Percentiles rank a stretch among this genome's conserved stretches.
These are phyloP conservation scores for Thelonectria blattea DNA, from an alignment of 2,329 filamentous ascomycete genomes.

Conservation along the genomic window DNA sequence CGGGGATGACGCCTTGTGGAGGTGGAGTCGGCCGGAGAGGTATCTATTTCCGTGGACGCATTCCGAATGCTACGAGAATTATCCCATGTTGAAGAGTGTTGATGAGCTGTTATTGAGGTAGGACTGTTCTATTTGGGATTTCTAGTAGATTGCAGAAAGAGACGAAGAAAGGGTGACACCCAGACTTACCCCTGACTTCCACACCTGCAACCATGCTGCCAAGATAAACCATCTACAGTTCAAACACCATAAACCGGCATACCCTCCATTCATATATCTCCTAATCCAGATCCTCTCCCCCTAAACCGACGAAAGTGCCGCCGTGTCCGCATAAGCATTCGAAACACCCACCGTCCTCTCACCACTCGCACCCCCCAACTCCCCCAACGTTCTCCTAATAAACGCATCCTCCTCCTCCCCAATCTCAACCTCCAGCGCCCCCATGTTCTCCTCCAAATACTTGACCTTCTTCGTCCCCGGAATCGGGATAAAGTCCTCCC, in stretches of 20 bases:
- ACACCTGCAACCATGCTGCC: too few relatives aligned
- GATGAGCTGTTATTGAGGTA: not conserved
- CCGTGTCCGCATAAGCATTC: slow-evolving; percentile 9
- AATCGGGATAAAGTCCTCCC: slow-evolving; percentile 63
- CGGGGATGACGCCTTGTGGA: slow-evolving; percentile 6
- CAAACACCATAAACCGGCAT: too few relatives aligned
- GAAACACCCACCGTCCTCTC: slow-evolving; percentile 1
- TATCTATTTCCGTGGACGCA: not conserved
- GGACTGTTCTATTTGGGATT: too few relatives aligned
- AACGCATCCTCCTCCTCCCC: slow-evolving; percentile 39
- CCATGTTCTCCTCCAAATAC: slow-evolving; percentile 51
- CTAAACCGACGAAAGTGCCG: not conserved
- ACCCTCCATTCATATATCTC: not conserved
- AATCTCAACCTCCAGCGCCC: slow-evolving; percentile 38
- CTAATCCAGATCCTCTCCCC: not conserved
- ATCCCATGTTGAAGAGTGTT: not conserved
- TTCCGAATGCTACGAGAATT: not conserved
- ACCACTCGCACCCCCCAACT: slow-evolving; percentile 9
- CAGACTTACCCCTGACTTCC: too few relatives aligned
- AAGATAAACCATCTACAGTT: too few relatives aligned
- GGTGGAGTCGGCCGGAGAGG: not conserved
- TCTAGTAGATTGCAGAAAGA: too few relatives aligned
- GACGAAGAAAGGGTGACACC: too few relatives aligned
- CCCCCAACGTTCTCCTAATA: slow-evolving; percentile 25
- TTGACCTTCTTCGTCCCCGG: slow-evolving; percentile 49